phyloP scores from a whole-genome alignment of 306 rosid species.

The Aeschynomene evenia region DNA sequence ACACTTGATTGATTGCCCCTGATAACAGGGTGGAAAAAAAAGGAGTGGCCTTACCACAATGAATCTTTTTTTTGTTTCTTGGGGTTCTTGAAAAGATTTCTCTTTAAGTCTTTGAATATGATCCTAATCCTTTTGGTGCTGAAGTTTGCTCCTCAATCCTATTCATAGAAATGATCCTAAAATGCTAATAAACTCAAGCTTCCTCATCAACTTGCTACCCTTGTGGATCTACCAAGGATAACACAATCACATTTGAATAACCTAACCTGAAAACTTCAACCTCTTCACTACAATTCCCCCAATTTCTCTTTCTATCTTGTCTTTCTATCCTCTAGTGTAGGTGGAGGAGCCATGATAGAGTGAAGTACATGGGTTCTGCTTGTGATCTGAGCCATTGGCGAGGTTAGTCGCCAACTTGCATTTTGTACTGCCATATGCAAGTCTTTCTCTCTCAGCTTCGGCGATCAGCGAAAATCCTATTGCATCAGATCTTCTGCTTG shows the following conservation, averaged over 20 bases:
- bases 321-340: not conserved
- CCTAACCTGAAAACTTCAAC: too few species aligned
- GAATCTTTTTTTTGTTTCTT: not conserved
- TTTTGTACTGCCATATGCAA: not conserved
- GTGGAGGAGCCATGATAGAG: not conserved
- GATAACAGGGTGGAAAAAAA: not conserved
- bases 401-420: constrained; percentile 5
- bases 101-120: not conserved
- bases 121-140: not conserved
- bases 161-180: not conserved
- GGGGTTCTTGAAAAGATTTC: not conserved
- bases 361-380: constrained; percentile 1
- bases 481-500: constrained; percentile 64
- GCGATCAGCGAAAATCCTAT: constrained; percentile 21
- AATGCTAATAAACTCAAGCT: not conserved
- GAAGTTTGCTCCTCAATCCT: not conserved
- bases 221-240: not conserved
- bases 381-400: constrained; percentile 1
- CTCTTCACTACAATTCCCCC: not conserved
- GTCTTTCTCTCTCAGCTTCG: constrained; percentile 10
- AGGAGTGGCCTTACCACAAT: not conserved
- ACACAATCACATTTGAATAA: not conserved
- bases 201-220: not conserved
- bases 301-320: not conserved
- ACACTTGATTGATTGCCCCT: not conserved